Evolutionary conservation across 148 eudicot genomes (phyloP), one percentile per base, ranked within the genome.

Genomic region (Vaccinium vitisidaea): DNA sequence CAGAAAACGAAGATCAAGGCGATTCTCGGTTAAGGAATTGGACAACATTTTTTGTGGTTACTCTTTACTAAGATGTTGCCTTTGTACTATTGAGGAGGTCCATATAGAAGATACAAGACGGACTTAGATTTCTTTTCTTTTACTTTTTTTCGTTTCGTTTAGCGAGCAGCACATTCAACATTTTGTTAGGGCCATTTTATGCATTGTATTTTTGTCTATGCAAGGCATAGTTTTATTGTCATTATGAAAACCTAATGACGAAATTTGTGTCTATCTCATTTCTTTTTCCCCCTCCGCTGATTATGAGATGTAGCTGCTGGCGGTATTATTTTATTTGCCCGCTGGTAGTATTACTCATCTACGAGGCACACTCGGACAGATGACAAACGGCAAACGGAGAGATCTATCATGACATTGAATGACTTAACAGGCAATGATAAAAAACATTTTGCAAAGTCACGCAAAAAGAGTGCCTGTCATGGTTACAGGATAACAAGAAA

Each of bases 1-100:
- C 98, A 97, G 88, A 97, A 97, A 91, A 83, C 80, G 75, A 93
- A 95, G 89, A 92, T 95, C 81, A 92, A 91, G 88, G 93, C 90
- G 87, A 80, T 89, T 67, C 95, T 97, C 36, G 89, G 89, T 84
- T 95, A 90, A 86, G 81, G 55, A 53, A 65, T 77, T 23, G 54
- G 43, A 52, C 36, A 39, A 70, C 25, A 13, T 30, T 75, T 75
- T 56, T 54, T 14, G 3, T 21, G 74, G 74, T 81, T 84, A 63
- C 30, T 9, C 67, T 63, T 63, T 69, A 11, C 70, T 23, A 36
- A 70, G 61, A 43, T 48, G 46, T 21, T 25, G 53, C 75, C 87
- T 88, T 88, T 90, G 84, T 86, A 86, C 39, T 88, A 86, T 69
- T 63, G 46, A 86, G 75, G 76, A 32, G 39, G 39, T 50, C 75